phyloP scores from a whole-genome alignment of 2,329 filamentous ascomycete genomes.

The Kalaharituber pfeilii region DNA sequence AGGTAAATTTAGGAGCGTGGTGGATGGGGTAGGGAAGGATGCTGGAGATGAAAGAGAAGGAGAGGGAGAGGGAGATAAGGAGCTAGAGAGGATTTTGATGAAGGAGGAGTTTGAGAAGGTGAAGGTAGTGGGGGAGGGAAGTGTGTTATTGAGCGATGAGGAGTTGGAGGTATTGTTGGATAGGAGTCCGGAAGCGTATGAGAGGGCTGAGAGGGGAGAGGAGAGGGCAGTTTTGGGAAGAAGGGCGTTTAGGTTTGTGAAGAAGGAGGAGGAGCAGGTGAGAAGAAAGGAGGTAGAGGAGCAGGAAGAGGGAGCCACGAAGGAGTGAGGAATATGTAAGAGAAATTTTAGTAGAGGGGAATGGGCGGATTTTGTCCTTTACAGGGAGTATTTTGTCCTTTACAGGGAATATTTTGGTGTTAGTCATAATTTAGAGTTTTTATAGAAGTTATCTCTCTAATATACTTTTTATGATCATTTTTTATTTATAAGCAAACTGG shows the following conservation, averaged over 20 bases:
- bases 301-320: not conserved
- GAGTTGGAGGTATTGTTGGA: conserved; percentile 70
- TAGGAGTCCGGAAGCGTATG: conserved; percentile 47
- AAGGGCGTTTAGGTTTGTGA: conserved; percentile 12
- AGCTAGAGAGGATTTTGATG: conserved; percentile 43
- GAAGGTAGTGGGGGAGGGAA: conserved; percentile 39
- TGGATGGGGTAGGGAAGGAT: conserved; percentile 35
- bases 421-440: no score
- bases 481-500: no score
- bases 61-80: conserved; percentile 48
- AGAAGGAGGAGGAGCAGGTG: not conserved
- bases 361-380: no score
- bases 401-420: no score
- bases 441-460: no score
- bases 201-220: conserved; percentile 46
- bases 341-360: not conserved
- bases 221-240: conserved; percentile 41
- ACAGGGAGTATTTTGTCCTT: no score
- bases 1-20: conserved; percentile 58
- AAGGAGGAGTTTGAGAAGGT: conserved; percentile 57
- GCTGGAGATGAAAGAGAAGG: conserved; percentile 37
- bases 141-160: conserved; percentile 51
- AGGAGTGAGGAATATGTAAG: not conserved
- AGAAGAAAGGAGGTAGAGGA: not conserved
- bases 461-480: no score